Evolutionary conservation across 441 rosid species (phyloP), one percentile per base, ranked within the genome.

Genomic region (Aquilaria agallochum): DNA sequence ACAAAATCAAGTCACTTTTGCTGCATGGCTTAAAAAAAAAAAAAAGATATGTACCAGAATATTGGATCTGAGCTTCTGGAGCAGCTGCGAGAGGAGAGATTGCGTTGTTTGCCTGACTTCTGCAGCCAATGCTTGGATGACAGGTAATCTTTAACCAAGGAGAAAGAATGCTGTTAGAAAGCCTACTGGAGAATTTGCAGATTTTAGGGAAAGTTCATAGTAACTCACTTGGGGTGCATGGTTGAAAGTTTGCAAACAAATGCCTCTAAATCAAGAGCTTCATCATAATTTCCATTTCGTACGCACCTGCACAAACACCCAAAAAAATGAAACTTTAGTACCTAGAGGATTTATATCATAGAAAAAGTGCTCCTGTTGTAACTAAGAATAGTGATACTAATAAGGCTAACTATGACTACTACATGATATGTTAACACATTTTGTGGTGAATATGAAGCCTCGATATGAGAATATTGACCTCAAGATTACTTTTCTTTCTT

Each of bases 201-300:
- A 65, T 7, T 34, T 63, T 20, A 56, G 9, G 51, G 15, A 63
- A 59, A 36, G 42, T 36, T 36, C 42, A 36, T 36, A 36, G 6
- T 62, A 55, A 76, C 96, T 94, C 78, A 94, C 99, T 87, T 87
- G 58, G 99, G 94, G 77, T 91, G 99, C 96, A 94, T 81, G 34
- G 97, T 89, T 10, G 89, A 83, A 63, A 94, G 97, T 73, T 89
- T 91, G 36, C 83, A 72, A 51, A 91, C 95, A 77, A 80, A 94
- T 57, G 95, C 96, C 81, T 94, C 99, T 67, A 91, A 77, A 68
- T 94, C 95, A 64, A 94, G 95, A 75, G 99, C 97, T 72, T 89
- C 97, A 53, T 94, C 97, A 77, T 80, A 94, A 68, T 94, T 91
- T 56, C 97, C 99, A 69, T 91, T 94, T 61, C 97, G 78, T 63